Base-by-base conservation (phyloP, 176 grass and related monocot genomes). In the Saccharum officinarum region DNA sequence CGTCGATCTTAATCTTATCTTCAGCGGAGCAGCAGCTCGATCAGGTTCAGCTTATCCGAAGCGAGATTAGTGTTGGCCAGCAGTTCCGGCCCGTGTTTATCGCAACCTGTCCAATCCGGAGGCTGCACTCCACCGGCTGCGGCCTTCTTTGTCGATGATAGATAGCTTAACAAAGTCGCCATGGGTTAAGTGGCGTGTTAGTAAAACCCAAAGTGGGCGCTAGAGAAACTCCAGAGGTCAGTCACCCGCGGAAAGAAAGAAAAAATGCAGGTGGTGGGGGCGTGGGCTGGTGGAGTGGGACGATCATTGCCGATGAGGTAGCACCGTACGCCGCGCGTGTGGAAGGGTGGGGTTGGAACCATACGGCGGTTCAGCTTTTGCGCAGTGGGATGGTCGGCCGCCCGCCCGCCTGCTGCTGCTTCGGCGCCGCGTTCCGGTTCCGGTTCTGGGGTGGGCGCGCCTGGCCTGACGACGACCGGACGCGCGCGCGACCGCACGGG, bases 351-450 rank as follows among this genome's bases (percentile, higher is more conserved):
- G 22, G 22, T 60, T 60, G 57, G 57, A 60, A 9, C 57, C 57
- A 90, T 86, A 74, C 67, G 75, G 79, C 74, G 73, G 73, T 46
- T 67, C 73, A 37, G 73, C 83, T 82, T 75, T 75, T 84, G 82
- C 37, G 26, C 68, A 80, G 76, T 52, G 72, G 4, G 13, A 1
- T 30, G 42, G 7, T 14, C 10, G 55, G 57, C 47, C 47, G 47
- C 15, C 7, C 18, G 23, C n/a, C 23, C 4, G n/a, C 10, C 59
- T 25, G 23, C 30, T 63, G 50, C 83, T 82, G 55, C 79, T 65
- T 34, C 67, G 79, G 80, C 88, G 68, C 68, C 89, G 84, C 80
- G 80, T 17, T 47, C 13, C 45, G 44, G 45, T 40, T 40, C 39
- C 7, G 37, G 37, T 83, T 79, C 67, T 11, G 55, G 79, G 41